Evolutionary conservation across 208 protist species (phyloP), one percentile per base, ranked within the genome.

Genomic region (Vickermania spadyakhi): DNA sequence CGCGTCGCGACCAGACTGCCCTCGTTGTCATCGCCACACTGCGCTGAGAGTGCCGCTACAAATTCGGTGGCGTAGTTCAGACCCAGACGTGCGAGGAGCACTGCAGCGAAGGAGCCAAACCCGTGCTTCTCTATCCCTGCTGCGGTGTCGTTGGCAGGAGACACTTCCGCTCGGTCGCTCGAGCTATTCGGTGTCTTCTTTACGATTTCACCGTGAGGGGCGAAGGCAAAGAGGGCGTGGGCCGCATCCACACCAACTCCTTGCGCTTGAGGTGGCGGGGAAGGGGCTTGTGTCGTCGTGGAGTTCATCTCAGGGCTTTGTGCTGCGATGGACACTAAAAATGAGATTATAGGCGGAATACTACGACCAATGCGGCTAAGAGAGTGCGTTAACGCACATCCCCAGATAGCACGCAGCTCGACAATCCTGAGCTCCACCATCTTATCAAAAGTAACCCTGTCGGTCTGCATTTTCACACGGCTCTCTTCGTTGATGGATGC

Each of bases 21-120:
- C 23, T 89, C 82, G 56, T 67, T 76, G 58, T 72, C 70, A 56
- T 92, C 84, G 4, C 88, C 88, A 42, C 76, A 81, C 68, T 83
- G 69, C 45, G 71, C 59, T 7, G 82, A 77, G 36, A 91, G 63
- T 11, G 72, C 75, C 18, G 81, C 60, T 26, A 89, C 63, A 67
- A 83, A 94, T 28, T 90, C 82, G 7, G 83, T 76, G 5, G 55
- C 66, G 66, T 78, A 94, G 64, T 68, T 81, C 52, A 72, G 52
- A n/a, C 66, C 71, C 1, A 86, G 50, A 0, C 64, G 31, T 14
- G 56, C 65, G 21, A 87, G 45, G 25, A 86, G 67, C 4, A 72
- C 62, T 2, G 73, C 61, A 21, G 78, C 66, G 2, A 75, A 62
- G 11, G 68, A 26, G 29, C 69, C 31, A 50, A 54, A 65, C 65